Conservation (phyloP, 108 stramenopile species). For the Chaetoceros muelleri region DNA sequence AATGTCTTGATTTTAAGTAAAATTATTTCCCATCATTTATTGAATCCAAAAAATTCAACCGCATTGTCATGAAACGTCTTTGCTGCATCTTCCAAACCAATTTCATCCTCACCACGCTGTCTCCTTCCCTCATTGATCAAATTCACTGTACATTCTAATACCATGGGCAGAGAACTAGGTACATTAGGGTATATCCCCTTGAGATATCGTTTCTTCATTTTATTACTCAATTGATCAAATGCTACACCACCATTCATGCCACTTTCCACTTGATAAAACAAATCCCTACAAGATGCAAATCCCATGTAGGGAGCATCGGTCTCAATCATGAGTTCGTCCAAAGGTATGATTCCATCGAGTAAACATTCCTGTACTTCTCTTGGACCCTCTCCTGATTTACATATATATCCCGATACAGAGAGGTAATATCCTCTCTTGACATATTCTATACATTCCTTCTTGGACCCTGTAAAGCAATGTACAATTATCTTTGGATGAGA, state of each 20-base stretch:
- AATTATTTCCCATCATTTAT: too few relatives aligned
- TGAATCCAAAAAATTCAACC: neutral
- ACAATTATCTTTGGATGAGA: constrained; percentile 40
- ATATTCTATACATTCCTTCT: constrained; percentile 46
- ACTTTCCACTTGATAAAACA: constrained; percentile 37
- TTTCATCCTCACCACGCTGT: neutral
- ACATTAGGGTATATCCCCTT: constrained; percentile 67
- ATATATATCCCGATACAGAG: constrained; percentile 47
- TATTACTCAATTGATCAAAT: constrained; percentile 29
- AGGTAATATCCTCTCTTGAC: constrained; percentile 59
- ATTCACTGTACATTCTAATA: constrained; percentile 38
- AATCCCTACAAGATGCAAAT: constrained; percentile 39
- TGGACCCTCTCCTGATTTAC: constrained; percentile 27
- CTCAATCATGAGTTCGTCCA: constrained; percentile 72
- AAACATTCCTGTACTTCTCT: constrained; percentile 43
- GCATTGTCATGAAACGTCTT: neutral
- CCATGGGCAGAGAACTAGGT: constrained; percentile 38
- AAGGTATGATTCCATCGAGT: constrained; percentile 44
- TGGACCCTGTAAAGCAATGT: constrained; percentile 80
- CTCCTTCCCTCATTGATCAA: constrained; percentile 18
- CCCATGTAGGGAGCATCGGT: constrained; percentile 89
- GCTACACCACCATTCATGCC: constrained; percentile 14
- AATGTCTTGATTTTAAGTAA: too few relatives aligned
- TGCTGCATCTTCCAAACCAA: neutral
- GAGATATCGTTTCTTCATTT: constrained; percentile 57